These are phyloP conservation scores for Lentithecium fluviatile DNA, from an alignment of 495 filamentous ascomycete genomes.

Conservation along the genomic window DNA sequence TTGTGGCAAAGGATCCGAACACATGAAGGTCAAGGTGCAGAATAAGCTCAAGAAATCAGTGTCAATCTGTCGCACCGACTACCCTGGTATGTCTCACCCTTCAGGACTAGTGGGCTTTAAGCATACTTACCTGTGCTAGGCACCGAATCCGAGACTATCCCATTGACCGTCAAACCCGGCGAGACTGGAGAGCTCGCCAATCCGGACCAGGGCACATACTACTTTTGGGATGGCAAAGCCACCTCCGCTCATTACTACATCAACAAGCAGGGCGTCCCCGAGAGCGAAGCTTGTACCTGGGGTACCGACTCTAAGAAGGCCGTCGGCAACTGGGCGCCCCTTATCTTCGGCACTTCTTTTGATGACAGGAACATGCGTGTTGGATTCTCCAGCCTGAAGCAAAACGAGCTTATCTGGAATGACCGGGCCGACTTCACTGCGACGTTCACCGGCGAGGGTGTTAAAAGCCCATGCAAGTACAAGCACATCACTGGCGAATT, in stretches of 20 bases:
- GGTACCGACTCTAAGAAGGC: conserved; percentile 52
- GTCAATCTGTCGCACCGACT: conserved; percentile 91
- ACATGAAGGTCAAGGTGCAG: conserved; percentile 59
- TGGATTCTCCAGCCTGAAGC: conserved; percentile 82
- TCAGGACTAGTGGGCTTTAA: neutral
- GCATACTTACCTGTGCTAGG: conserved; percentile 45
- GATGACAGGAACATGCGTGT: conserved; percentile 49
- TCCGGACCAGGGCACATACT: conserved; percentile 69
- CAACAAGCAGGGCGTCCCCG: conserved; percentile 70
- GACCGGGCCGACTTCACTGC: conserved; percentile 69
- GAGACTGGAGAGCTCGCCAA: conserved; percentile 62
- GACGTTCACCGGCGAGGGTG: conserved; percentile 61
- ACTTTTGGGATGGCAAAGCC: conserved; percentile 65
- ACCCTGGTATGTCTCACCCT: conserved; percentile 63
- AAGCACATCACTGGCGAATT: conserved; percentile 53
- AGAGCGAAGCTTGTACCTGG: conserved; percentile 78
- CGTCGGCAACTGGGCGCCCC: conserved; percentile 86
- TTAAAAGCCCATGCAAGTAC: conserved; percentile 69
- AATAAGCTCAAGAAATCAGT: conserved; percentile 67
- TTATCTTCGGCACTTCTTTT: conserved; percentile 79
- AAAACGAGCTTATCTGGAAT: conserved; percentile 60
- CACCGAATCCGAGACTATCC: conserved; percentile 79
- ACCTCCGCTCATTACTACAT: conserved; percentile 98
- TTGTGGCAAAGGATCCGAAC: conserved; percentile 70
- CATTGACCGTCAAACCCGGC: conserved; percentile 61